Evolutionary conservation across 768 basidiomycete genomes (phyloP), one percentile per base, ranked within the genome.

Genomic region (Boletellus emodensis): DNA sequence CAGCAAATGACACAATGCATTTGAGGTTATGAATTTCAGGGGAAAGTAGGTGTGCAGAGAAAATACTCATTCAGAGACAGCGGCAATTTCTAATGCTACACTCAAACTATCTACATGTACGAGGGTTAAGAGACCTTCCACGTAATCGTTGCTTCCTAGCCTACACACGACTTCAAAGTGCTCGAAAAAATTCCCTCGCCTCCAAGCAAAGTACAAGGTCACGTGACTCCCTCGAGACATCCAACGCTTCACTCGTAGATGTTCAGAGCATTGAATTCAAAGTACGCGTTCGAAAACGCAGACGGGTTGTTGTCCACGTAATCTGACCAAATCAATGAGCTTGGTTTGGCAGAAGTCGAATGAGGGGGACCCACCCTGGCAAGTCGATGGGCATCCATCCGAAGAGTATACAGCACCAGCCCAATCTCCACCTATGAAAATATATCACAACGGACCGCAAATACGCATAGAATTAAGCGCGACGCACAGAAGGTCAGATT

Each of bases 241-340:
- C 30, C 41, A 32, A 30, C 32, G 7, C 17, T 22, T 40, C 28
- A 58, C 40, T 54, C 6, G n/a, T 61, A 64, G n/a, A 63, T 55
- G 11, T 57, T 48, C 14, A 63, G 54, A 38, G 51, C 13, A 17
- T 64, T 64, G 52, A 64, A 61, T 22, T 58, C 52, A 7, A 64
- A 63, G 46, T 49, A 63, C 2, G 62, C 59, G 1, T 60, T 55
- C 0, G 48, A 58, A 44, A 52, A 61, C 20, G 52, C 52, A 1
- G 13, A 43, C 13, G 10, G 71, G 49, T 68, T 43, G 3, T 71
- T 62, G n/a, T 69, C 65, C 49, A 80, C 71, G 57, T 86, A 84
- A 17, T 68, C 72, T 52, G 57, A 53, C 15, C 80, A 77, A 20
- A 67, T 58, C 6, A 47, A 77, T 78, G 22, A 51, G 70, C 65